Evolutionary conservation across 1,139 yeast genomes (phyloP).

Genomic region (Arxiozyma slooffiae): DNA sequence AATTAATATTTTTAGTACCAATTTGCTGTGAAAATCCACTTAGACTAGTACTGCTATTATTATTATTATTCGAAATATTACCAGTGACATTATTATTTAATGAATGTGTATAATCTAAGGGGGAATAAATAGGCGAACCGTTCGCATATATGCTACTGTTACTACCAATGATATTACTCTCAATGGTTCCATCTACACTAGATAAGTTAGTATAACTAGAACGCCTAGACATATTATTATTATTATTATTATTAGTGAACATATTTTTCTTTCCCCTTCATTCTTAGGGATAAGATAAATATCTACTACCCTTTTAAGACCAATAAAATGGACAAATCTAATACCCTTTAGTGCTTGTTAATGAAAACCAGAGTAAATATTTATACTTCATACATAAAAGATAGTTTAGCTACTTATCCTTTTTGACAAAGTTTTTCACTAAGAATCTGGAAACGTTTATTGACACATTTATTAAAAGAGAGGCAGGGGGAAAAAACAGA

Average conservation of each 20-base stretch:
- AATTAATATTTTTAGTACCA: neutral
- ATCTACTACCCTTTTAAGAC: no score
- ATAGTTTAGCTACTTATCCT: neutral
- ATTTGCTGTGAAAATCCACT: neutral
- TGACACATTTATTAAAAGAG: neutral
- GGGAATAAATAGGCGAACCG: slow-evolving; percentile 26
- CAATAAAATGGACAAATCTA: no score
- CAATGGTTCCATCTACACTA: slow-evolving; percentile 1
- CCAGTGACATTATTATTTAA: neutral
- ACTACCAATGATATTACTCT: slow-evolving; percentile 4
- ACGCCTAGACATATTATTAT: neutral
- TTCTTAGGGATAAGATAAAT: neutral
- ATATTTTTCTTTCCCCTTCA: neutral
- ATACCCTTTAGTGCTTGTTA: no score
- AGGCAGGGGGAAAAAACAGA: neutral
- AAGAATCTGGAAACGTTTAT: neutral
- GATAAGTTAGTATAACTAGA: neutral
- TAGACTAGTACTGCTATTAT: neutral
- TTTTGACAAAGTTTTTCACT: neutral
- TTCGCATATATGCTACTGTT: slow-evolving; percentile 9
- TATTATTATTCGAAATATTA: neutral
- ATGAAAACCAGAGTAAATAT: neutral
- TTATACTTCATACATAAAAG: no score
- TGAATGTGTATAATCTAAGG: slow-evolving; percentile 15
- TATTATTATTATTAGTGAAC: neutral